Conservation (phyloP, 805 yeast species). For the Kurtzmaniella cleridarum region DNA sequence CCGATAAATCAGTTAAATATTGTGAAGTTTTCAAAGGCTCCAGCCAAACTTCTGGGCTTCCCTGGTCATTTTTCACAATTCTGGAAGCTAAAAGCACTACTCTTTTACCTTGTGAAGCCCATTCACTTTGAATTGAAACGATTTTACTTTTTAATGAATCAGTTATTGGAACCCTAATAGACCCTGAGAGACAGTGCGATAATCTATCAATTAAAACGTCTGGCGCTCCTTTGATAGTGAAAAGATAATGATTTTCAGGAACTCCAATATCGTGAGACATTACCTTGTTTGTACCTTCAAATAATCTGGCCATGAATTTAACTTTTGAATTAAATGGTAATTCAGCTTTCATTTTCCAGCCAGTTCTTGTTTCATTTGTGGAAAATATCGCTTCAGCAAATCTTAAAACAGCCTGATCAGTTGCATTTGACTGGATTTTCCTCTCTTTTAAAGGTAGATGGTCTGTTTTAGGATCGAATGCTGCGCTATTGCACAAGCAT, state of each 20-base stretch:
- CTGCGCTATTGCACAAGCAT: conserved; percentile 31
- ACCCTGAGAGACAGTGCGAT: conserved; percentile 11
- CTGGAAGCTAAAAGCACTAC: conserved; percentile 25
- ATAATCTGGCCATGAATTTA: conserved; percentile 38
- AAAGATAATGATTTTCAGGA: conserved; percentile 11
- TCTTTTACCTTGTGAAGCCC: conserved; percentile 35
- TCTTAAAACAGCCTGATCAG: conserved; percentile 39
- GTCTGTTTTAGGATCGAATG: conserved; percentile 10
- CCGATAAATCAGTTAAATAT: background rate
- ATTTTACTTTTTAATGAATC: conserved; percentile 12
- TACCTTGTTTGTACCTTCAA: conserved; percentile 10
- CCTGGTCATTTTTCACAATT: conserved; percentile 9
- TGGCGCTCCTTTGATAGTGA: conserved; percentile 43
- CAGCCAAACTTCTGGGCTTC: background rate
- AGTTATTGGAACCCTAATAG: conserved; percentile 14
- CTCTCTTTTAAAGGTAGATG: conserved; percentile 11
- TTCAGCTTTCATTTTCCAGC: conserved; percentile 22
- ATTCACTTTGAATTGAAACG: conserved; percentile 21
- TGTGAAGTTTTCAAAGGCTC: conserved; percentile 1
- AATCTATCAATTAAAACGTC: conserved; percentile 35
- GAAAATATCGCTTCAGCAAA: conserved; percentile 23
- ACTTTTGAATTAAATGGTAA: conserved; percentile 42
- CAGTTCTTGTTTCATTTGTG: conserved; percentile 6
- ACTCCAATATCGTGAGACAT: conserved; percentile 3
- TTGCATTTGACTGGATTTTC: conserved; percentile 40